These are phyloP conservation scores for Cucumis melo DNA, from an alignment of 306 rosid species.

Conservation along the genomic window DNA sequence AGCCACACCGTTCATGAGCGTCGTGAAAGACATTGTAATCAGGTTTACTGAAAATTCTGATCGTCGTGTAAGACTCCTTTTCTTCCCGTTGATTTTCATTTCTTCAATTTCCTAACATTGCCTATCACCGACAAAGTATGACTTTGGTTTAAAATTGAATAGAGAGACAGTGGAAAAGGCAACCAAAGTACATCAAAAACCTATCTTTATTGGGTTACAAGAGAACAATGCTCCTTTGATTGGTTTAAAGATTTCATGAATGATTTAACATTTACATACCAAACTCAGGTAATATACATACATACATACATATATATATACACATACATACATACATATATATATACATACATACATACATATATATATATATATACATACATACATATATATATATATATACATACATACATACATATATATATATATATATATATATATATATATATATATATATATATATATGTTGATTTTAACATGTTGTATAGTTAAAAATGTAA, in stretches of 20 bases:
- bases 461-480: neutral
- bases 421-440: neutral
- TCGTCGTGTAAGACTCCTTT: conserved; percentile 6
- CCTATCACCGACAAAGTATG: conserved; percentile 16
- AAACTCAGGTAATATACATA: conserved; percentile 34
- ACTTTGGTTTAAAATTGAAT: conserved; percentile 2
- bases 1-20: conserved; percentile 83
- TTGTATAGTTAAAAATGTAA: neutral
- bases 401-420: no score
- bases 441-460: neutral
- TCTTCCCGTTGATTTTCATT: neutral
- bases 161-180: conserved; percentile 40
- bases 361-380: neutral
- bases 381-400: neutral
- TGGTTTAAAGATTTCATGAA: conserved; percentile 80
- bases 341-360: no score
- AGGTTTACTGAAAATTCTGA: neutral
- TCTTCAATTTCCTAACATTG: conserved; percentile 6
- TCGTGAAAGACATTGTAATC: conserved; percentile 60
- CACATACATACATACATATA: neutral
- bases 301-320: neutral
- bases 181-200: conserved; percentile 47
- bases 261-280: conserved; percentile 37
- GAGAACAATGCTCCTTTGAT: conserved; percentile 81
- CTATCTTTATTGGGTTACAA: conserved; percentile 76